Evolutionary conservation across 2,329 filamentous ascomycete species (phyloP), one percentile per base, ranked within the genome.

Genomic region (Emericellopsis cladophorae): DNA sequence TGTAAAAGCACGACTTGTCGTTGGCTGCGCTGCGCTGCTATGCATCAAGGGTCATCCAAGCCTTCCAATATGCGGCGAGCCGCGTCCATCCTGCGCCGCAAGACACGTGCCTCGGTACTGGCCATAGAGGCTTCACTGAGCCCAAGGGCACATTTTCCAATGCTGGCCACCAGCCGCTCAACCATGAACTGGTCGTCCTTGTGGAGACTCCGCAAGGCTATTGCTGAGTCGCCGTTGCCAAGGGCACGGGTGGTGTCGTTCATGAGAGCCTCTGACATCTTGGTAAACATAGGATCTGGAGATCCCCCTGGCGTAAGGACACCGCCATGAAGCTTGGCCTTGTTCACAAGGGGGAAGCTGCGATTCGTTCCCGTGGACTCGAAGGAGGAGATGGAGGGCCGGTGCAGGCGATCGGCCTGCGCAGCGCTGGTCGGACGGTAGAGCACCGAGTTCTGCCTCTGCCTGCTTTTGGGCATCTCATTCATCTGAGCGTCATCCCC

Each of bases 11-110:
- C 18, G 18, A 21, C 18, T 21, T 21, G 18, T 3, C 18, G 18
- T 21, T 21, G 18, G 3, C 18, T 21, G 18, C 18, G n/a, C n/a
- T 26, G 24, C 24, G 26, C 12, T 29, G 26, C 26, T 21, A 29
- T 12, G n/a, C 36, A 37, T 40, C 37, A 41, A 43, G 35, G 49
- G 24, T 67, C 68, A 46, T 79, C 71, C 44, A 79, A 63, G 5
- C 84, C 85, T 48, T 90, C 84, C 24, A 94, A 65, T 4, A 85
- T 72, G 40, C 75, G 70, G 44, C 79, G 76, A 5, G 87, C 88
- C 40, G 78, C 75, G 48, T 93, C 85, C 39, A 95, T 70, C 48
- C 83, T 71, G 46, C 82, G 67, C 44, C 86, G 69, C 57, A 84
- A 78, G 44, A 81, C 67, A 41, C 79, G 68, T 39, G 70, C 72